These are phyloP conservation scores for Aspergillus arachidicola DNA, from an alignment of 2,329 filamentous ascomycete genomes.

Conservation along the genomic window DNA sequence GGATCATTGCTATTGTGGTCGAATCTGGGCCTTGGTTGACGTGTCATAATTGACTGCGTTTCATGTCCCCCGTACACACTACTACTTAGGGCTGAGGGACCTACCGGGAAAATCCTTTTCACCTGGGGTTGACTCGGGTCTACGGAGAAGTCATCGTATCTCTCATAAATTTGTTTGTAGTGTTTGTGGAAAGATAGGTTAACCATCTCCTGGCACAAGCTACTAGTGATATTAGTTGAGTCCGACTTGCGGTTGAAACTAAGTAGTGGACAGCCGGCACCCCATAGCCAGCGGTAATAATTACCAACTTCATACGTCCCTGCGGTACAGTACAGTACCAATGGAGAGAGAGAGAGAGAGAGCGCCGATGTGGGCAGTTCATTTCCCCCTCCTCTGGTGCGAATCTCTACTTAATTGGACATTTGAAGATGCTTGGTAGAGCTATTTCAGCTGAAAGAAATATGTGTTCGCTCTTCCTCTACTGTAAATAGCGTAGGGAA, in stretches of 20 bases:
- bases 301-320: conserved; percentile 4
- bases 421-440: not conserved
- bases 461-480: not conserved
- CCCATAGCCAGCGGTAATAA: conserved; percentile 7
- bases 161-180: not conserved
- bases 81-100: not conserved
- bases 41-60: conserved; percentile 18
- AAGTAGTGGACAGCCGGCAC: conserved; percentile 11
- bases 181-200: not conserved
- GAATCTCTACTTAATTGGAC: not conserved
- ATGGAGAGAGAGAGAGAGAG: not conserved
- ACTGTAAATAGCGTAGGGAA: not conserved
- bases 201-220: not conserved
- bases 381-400: not conserved
- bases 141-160: not conserved
- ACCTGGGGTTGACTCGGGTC: not conserved
- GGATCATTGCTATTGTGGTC: conserved; percentile 12
- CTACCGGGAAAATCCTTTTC: not conserved
- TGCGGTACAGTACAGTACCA: not conserved
- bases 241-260: conserved; percentile 12
- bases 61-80: not conserved
- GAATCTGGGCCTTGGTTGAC: conserved; percentile 20
- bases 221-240: not conserved
- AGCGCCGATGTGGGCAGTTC: conserved; percentile 5
- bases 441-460: not conserved